phyloP scores from a whole-genome alignment of 1,284 basidiomycete genomes.

The Malassezia restricta region DNA sequence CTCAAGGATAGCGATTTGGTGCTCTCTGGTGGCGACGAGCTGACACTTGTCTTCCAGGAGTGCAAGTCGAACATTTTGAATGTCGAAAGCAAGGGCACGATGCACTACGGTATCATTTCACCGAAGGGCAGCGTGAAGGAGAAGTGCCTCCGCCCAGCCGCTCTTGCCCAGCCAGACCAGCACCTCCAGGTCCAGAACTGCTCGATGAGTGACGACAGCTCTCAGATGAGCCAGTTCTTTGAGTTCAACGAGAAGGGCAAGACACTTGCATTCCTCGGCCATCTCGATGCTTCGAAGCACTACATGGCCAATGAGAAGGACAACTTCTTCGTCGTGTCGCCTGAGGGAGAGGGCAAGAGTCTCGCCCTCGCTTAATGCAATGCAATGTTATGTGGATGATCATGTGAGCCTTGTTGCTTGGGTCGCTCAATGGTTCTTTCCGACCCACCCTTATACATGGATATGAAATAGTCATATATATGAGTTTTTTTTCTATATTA shows the following conservation, averaged over 20 bases:
- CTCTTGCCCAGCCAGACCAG: slow-evolving; percentile 1
- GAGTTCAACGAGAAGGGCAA: slow-evolving; percentile 6
- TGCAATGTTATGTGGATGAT: not conserved
- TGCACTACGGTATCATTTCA: slow-evolving; percentile 12
- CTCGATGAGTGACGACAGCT: slow-evolving; percentile 11
- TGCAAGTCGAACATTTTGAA: slow-evolving; percentile 6
- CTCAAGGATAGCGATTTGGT: not conserved
- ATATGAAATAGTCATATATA: not conserved
- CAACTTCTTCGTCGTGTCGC: slow-evolving; percentile 7
- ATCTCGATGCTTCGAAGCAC: not conserved
- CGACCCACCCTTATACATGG: not conserved
- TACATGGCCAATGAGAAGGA: slow-evolving; percentile 1
- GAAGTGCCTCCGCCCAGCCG: slow-evolving; percentile 1
- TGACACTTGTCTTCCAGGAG: slow-evolving; percentile 6
- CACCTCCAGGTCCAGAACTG: slow-evolving; percentile 3
- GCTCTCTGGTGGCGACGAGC: not conserved
- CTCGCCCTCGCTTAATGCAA: not conserved
- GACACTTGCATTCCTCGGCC: not conserved
- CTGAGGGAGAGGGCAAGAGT: not conserved
- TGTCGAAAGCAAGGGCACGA: not conserved
- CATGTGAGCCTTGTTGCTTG: not conserved
- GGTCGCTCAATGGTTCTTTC: not conserved
- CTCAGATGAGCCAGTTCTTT: slow-evolving; percentile 10
- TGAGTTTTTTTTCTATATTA: not conserved
- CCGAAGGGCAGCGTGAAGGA: not conserved